Conservation (phyloP, 306 rosid species). For the Crotalaria pallida region DNA sequence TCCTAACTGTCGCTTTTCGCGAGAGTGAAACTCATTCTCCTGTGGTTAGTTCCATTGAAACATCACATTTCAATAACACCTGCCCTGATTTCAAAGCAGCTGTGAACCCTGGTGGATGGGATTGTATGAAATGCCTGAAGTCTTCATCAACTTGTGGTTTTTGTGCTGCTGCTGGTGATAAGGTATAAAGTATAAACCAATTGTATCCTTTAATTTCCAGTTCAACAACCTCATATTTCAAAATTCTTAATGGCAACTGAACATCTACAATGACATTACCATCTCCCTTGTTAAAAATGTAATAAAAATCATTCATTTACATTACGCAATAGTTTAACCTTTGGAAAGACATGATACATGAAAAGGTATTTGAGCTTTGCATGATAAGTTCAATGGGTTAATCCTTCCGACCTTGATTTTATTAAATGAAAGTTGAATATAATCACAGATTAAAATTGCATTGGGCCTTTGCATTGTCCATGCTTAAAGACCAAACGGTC, state of each 20-base stretch:
- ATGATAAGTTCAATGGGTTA: no score
- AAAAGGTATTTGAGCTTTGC: no score
- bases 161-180: constrained; percentile 41
- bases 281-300: no score
- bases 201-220: background rate
- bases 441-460: no score
- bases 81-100: constrained; percentile 38
- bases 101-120: constrained; percentile 29
- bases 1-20: constrained; percentile 38
- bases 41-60: constrained; percentile 19
- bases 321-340: no score
- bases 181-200: constrained; percentile 38
- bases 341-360: no score
- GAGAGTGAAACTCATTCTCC: constrained; percentile 42
- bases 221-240: background rate
- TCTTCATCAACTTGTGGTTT: constrained; percentile 47
- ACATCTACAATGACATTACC: background rate
- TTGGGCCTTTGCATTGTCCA: no score
- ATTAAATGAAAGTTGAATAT: no score
- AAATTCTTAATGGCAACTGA: background rate
- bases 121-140: constrained; percentile 49
- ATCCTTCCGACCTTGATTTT: no score
- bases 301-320: no score
- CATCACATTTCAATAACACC: constrained; percentile 25
- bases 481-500: no score